phyloP scores from a whole-genome alignment of 2,329 filamentous ascomycete species.

The Cordyceps cateniannulata region DNA sequence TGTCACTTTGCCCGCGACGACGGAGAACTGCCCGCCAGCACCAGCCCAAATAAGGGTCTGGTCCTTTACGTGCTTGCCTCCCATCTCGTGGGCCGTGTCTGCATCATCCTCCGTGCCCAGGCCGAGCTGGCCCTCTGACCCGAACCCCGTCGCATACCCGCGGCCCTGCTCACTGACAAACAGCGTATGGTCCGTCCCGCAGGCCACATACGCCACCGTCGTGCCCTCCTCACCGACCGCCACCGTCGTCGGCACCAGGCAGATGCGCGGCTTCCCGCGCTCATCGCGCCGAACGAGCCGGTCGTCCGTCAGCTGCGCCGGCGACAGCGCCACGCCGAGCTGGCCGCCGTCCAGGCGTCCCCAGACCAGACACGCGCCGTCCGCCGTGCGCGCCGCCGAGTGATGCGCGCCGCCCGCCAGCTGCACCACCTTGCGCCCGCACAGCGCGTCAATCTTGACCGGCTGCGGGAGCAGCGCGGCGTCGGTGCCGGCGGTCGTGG shows the following conservation, averaged over 20 bases:
- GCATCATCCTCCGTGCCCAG: conserved; percentile 66
- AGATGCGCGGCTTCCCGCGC: too few species aligned
- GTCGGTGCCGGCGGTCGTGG: too few species aligned
- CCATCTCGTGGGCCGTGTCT: conserved; percentile 61
- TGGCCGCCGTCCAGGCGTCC: too few species aligned
- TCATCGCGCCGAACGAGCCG: too few species aligned
- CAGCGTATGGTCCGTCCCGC: conserved; percentile 61
- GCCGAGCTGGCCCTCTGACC: conserved; percentile 63
- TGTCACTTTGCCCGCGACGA: conserved; percentile 42
- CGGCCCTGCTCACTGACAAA: conserved; percentile 59
- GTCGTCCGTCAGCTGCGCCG: too few species aligned
- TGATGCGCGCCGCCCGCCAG: too few species aligned
- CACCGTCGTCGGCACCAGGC: conserved; percentile 47
- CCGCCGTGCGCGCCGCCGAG: too few species aligned
- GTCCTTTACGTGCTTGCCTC: conserved; percentile 69
- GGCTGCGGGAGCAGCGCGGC: too few species aligned
- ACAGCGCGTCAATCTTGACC: too few species aligned
- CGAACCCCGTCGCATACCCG: conserved; percentile 67
- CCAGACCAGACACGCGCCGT: too few species aligned
- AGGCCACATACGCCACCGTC: conserved; percentile 39
- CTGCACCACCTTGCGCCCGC: too few species aligned
- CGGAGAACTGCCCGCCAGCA: conserved; percentile 68
- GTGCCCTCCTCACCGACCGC: conserved; percentile 45
- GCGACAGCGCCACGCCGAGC: too few species aligned
- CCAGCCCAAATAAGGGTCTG: conserved; percentile 64